Percentiles rank a stretch among this genome's conserved stretches.
phyloP scores from a whole-genome alignment of 768 basidiomycete genomes.

The Russula emetica region DNA sequence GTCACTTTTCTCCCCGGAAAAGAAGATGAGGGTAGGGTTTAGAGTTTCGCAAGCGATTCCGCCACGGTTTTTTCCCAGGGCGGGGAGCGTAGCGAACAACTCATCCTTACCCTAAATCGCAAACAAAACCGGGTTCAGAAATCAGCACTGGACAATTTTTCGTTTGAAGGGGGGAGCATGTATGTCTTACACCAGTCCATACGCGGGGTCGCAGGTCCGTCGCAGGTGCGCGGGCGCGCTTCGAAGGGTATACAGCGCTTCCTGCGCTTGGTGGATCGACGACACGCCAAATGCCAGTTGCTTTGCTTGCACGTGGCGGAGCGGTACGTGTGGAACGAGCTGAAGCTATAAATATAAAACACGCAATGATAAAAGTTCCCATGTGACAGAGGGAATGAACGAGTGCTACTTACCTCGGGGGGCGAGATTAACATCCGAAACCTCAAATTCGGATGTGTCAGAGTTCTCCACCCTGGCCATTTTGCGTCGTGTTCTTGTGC shows the following conservation, averaged over 20 bases:
- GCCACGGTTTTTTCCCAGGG: slow-evolving; percentile 8
- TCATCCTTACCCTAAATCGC: slow-evolving; percentile 14
- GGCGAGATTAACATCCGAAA: neutral
- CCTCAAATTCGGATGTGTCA: neutral
- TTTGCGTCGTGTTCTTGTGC: neutral
- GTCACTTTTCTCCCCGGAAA: slow-evolving; percentile 6
- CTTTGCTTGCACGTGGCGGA: neutral
- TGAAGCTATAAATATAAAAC: neutral
- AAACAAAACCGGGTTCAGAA: neutral
- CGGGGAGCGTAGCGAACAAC: slow-evolving; percentile 17
- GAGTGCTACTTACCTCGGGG: neutral
- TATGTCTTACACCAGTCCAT: slow-evolving; percentile 20
- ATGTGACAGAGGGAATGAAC: neutral
- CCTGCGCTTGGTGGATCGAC: slow-evolving; percentile 1
- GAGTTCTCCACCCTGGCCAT: neutral
- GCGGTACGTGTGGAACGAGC: neutral
- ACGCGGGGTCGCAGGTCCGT: slow-evolving; percentile 14
- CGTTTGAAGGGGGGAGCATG: neutral
- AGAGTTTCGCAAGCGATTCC: slow-evolving; percentile 12
- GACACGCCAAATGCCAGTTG: slow-evolving; percentile 12
- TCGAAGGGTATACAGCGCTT: neutral
- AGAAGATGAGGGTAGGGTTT: slow-evolving; percentile 14
- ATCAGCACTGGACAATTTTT: neutral
- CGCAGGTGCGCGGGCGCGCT: neutral
- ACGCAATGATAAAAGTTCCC: neutral